Conservation (phyloP, 768 basidiomycete species). For the Coprinopsis marcescibilis region DNA sequence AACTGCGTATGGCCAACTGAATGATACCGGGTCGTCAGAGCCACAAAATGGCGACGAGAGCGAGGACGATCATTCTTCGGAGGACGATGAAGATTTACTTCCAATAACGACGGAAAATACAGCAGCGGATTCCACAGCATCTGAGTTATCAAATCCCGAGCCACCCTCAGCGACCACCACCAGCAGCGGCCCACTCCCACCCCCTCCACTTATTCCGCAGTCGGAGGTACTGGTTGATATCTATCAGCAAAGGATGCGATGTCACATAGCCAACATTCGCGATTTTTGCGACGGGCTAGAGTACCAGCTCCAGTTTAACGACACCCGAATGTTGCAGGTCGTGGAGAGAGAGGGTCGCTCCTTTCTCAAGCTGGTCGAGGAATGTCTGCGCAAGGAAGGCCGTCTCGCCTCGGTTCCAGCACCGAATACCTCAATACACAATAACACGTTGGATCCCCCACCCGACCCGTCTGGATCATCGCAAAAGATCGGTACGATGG, state of each 20-base stretch:
- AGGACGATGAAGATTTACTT: not conserved
- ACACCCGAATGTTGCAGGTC: constrained; percentile 35
- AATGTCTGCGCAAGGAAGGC: constrained; percentile 37
- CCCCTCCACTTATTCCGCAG: no score
- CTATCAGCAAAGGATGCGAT: constrained; percentile 33
- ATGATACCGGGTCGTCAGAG: not conserved
- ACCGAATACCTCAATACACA: not conserved
- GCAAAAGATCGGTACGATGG: no score
- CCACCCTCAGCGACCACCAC: constrained; percentile 11
- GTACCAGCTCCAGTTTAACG: constrained; percentile 41
- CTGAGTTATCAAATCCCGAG: constrained; percentile 5
- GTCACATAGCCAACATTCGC: constrained; percentile 36
- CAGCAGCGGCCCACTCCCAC: constrained; percentile 8
- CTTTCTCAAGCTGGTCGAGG: constrained; percentile 33
- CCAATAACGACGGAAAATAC: not conserved
- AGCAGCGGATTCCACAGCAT: not conserved
- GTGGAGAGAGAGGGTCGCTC: constrained; percentile 36
- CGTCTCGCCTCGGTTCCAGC: constrained; percentile 14
- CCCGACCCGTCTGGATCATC: no score
- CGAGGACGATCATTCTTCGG: not conserved
- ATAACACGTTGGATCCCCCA: not conserved
- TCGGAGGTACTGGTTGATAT: constrained; percentile 18
- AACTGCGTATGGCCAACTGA: not conserved
- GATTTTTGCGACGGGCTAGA: constrained; percentile 43
- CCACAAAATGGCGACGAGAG: not conserved